phyloP scores from a whole-genome alignment of 2,329 filamentous ascomycete species.

The Fusarium sp. region DNA sequence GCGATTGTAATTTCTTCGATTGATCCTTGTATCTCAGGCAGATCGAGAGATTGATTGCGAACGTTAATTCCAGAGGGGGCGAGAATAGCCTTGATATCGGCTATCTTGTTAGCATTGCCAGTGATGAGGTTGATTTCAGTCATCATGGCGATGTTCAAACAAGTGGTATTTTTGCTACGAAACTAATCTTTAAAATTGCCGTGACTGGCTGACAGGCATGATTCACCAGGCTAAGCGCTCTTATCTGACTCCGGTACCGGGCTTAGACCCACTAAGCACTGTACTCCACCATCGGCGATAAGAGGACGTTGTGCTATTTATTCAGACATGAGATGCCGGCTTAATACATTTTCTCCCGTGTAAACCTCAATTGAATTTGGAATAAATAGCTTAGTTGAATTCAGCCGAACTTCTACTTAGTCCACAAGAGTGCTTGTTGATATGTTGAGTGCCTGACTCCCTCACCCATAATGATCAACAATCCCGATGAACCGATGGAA shows the following conservation, averaged over 20 bases:
- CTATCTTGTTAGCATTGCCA: background rate
- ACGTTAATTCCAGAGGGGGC: background rate
- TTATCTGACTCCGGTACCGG: background rate
- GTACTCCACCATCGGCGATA: background rate
- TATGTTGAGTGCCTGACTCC: no score
- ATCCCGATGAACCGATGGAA: background rate
- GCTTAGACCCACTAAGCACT: background rate
- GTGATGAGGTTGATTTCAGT: background rate
- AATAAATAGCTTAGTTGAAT: no score
- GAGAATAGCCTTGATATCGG: background rate
- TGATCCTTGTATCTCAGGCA: background rate
- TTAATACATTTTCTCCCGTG: no score
- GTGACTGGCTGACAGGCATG: background rate
- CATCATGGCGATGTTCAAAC: no score
- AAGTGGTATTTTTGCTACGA: background rate
- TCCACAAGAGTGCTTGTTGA: no score
- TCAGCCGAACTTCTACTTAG: no score
- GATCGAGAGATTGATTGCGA: background rate
- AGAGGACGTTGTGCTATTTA: no score
- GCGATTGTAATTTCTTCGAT: background rate
- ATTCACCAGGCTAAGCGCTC: background rate
- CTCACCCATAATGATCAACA: background rate
- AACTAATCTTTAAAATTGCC: accelerated
- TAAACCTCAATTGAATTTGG: no score
- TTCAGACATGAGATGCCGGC: no score